Base-by-base conservation (phyloP, 73 alveolate species). In the Blepharisma japonicum region DNA sequence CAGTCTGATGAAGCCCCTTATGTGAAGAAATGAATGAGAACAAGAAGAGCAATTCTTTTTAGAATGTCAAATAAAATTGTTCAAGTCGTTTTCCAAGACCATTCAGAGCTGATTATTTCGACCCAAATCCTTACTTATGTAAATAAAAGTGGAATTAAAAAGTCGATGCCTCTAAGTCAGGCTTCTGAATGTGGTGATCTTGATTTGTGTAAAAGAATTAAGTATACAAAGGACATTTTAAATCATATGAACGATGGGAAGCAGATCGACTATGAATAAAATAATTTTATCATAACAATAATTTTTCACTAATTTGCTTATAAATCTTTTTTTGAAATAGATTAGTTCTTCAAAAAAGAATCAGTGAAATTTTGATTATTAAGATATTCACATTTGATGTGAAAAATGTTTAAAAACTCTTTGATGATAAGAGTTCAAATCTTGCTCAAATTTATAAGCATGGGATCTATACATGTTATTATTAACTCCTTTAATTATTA, bases 21-120 rank as follows among this genome's bases (percentile, higher is more conserved):
- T 66, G 98, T 93, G 6, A 93, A 93, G 81, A 91, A 91, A 82
- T 92, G 98, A 96, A 83, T 90, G 89, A 83, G 96, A 77, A 91
- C 98, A 11, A 92, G 88, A 79, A 90, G 90, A 77, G 98, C 98
- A 20, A 90, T 92, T 39, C 78, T 92, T 86, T 92, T 92, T 68
- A 87, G 98, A 77, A 79, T 92, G 49, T 56, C 91, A 45, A 92
- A 92, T 80, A 92, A 92, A 82, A 81, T 90, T 6, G 95, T 92
- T 21, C 93, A 91, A 72, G 98, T 92, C 7, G 84, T 86, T 61
- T 92, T 92, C 88, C 85, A 83, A 56, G 98, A 92, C 76, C 87
- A 90, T 50, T 89, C 98, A 38, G 98, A 92, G 80, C 87, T 92
- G 77, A 87, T 91, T 68, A 79, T 91, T 80, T 46, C 86, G 82